Conservation (phyloP, 495 filamentous ascomycete genomes). For the Cryomyces antarcticus region DNA sequence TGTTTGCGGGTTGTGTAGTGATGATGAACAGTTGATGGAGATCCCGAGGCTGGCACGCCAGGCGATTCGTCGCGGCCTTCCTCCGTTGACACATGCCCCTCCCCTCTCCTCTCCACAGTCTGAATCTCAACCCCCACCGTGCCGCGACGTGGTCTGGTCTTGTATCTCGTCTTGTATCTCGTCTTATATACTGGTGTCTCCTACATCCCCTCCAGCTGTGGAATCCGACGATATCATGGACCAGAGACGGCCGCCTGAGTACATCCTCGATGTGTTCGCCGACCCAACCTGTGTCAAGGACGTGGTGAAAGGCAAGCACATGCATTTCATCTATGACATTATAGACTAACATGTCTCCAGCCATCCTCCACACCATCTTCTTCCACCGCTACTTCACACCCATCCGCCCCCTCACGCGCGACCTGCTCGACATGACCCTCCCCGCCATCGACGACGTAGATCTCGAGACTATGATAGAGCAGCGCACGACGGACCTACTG, state of each 20-base stretch:
- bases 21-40: too few relatives aligned
- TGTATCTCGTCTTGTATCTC: too few relatives aligned
- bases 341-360: conserved; percentile 23
- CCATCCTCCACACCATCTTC: conserved; percentile 92
- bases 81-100: too few relatives aligned
- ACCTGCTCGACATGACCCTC: conserved; percentile 80
- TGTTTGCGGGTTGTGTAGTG: too few relatives aligned
- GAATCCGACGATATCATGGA: conserved; percentile 12
- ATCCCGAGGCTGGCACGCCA: too few relatives aligned
- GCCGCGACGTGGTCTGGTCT: too few relatives aligned
- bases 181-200: not conserved
- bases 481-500: conserved; percentile 56
- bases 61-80: too few relatives aligned
- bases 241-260: conserved; percentile 18
- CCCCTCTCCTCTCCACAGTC: too few relatives aligned
- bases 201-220: not conserved
- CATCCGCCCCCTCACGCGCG: conserved; percentile 62
- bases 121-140: too few relatives aligned
- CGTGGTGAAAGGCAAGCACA: conserved; percentile 60
- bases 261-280: conserved; percentile 23
- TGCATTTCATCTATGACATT: not conserved
- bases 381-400: conserved; percentile 94
- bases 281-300: conserved; percentile 46
- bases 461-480: conserved; percentile 82
- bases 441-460: conserved; percentile 76